phyloP scores from a whole-genome alignment of 2,329 filamentous ascomycete species.

The Xylaria sp. region DNA sequence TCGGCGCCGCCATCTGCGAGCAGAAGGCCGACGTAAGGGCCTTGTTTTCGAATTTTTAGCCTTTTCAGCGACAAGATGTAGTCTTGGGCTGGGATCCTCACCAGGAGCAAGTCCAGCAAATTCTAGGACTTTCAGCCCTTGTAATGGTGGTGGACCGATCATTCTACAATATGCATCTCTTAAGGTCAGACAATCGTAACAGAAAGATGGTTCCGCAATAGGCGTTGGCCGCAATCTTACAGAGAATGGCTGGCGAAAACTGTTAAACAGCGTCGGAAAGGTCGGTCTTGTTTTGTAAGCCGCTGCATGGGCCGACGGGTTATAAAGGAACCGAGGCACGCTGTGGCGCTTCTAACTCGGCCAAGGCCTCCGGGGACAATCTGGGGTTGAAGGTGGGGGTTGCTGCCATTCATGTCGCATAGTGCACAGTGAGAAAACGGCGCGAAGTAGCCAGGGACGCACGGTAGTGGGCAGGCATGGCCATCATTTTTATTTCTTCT shows the following conservation, averaged over 20 bases:
- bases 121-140: slow-evolving; percentile 63
- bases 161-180: slow-evolving; percentile 37
- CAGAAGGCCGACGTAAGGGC: slow-evolving; percentile 86
- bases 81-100: slow-evolving; percentile 39
- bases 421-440: neutral
- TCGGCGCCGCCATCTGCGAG: slow-evolving; percentile 88
- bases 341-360: neutral
- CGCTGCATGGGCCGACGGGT: neutral
- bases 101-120: slow-evolving; percentile 68
- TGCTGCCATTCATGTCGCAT: neutral
- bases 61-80: neutral
- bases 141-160: slow-evolving; percentile 49
- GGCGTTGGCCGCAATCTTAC: neutral
- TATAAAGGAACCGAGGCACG: slow-evolving; percentile 34
- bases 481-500: slow-evolving; percentile 45
- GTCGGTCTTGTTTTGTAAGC: neutral
- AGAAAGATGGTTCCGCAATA: neutral
- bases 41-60: slow-evolving; percentile 50
- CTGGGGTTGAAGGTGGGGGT: slow-evolving; percentile 10
- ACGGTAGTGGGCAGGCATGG: neutral
- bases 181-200: neutral
- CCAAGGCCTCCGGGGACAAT: neutral
- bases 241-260: neutral
- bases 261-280: neutral
- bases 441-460: neutral